Percentiles rank a stretch among this genome's conserved stretches.
phyloP scores from a whole-genome alignment of 257 asterid genomes.

The Solanum sejunctum region DNA sequence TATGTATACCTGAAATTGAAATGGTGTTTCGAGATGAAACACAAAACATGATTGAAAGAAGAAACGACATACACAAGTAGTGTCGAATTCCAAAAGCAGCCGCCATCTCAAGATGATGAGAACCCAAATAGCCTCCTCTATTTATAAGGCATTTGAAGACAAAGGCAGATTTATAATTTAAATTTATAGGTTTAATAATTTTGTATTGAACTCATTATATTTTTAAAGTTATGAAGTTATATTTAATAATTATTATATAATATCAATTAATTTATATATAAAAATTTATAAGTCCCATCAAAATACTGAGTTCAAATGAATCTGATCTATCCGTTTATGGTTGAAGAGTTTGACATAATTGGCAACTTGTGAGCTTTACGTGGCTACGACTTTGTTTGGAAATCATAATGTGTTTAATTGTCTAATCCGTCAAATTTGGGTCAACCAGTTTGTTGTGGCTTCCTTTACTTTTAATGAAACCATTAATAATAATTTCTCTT shows the following conservation, averaged over 20 bases:
- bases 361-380: background rate
- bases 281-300: fast-evolving
- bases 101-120: background rate
- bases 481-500: background rate
- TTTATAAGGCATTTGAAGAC: background rate
- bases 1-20: background rate
- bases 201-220: background rate
- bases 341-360: background rate
- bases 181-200: background rate
- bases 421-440: background rate
- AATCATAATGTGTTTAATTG: background rate
- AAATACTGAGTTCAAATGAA: background rate
- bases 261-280: background rate
- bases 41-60: background rate
- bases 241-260: background rate
- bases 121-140: background rate
- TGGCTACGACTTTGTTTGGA: background rate
- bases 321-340: background rate
- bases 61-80: background rate
- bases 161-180: background rate
- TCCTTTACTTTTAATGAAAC: background rate
- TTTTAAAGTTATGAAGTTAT: background rate
- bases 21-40: background rate
- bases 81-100: background rate
- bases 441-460: background rate